Conservation (phyloP, 2,329 filamentous ascomycete genomes). For the Aspergillus japonicus region DNA sequence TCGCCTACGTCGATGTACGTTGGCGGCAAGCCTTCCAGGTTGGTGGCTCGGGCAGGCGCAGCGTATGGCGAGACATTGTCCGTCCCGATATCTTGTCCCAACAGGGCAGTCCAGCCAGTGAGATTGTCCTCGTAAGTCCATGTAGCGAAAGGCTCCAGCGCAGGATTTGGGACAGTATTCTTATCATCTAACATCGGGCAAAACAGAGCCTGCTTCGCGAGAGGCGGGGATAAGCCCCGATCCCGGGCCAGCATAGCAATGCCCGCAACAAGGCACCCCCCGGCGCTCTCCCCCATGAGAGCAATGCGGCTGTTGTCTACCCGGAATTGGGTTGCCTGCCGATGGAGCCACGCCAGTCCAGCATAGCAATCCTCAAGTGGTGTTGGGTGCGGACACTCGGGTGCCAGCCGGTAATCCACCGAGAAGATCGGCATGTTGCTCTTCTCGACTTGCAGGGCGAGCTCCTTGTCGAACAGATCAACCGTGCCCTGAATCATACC, state of each 20-base stretch:
- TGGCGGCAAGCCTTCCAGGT: background rate
- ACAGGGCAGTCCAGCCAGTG: background rate
- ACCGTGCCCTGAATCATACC: background rate
- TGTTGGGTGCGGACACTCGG: conserved; percentile 63
- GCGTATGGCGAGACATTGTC: background rate
- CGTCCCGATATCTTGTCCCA: background rate
- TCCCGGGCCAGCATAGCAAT: conserved; percentile 21
- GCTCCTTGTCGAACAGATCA: background rate
- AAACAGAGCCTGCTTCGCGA: conserved; percentile 19
- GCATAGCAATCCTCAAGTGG: conserved; percentile 66
- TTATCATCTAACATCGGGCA: conserved; percentile 21
- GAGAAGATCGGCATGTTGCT: conserved; percentile 19
- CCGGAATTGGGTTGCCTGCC: conserved; percentile 56
- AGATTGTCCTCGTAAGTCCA: background rate
- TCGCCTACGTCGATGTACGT: background rate
- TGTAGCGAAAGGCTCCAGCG: conserved; percentile 11
- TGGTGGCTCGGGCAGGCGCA: background rate
- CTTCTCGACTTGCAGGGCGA: background rate
- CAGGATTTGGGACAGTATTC: conserved; percentile 7
- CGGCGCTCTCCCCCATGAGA: conserved; percentile 64
- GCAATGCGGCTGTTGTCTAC: conserved; percentile 58
- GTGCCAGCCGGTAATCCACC: conserved; percentile 68
- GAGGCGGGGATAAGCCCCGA: conserved; percentile 8
- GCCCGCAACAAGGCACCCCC: conserved; percentile 47
- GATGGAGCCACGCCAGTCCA: conserved; percentile 60